These are phyloP conservation scores for Rhodofomes roseus DNA, from an alignment of 1,284 basidiomycete species.

Conservation along the genomic window DNA sequence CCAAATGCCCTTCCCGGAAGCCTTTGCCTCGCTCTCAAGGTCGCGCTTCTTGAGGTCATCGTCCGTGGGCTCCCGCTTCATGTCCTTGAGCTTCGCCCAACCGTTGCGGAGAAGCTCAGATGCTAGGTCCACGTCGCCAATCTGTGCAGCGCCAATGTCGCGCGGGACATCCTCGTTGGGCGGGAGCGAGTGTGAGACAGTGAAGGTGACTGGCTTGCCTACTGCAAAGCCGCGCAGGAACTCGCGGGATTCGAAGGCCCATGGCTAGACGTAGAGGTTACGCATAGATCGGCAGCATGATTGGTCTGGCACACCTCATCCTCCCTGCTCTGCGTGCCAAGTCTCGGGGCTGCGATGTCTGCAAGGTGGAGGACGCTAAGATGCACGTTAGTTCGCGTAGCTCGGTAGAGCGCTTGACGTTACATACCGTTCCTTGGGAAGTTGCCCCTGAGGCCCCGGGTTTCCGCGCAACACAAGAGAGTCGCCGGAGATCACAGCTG, in stretches of 20 bases:
- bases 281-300: neutral
- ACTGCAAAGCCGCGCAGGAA: slow-evolving; percentile 83
- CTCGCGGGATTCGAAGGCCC: slow-evolving; percentile 92
- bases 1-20: slow-evolving; percentile 82
- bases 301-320: slow-evolving; percentile 65
- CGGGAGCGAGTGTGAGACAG: slow-evolving; percentile 70
- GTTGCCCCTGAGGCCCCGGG: slow-evolving; percentile 76
- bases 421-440: slow-evolving; percentile 80
- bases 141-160: slow-evolving; percentile 74
- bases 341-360: slow-evolving; percentile 76
- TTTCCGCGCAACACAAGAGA: slow-evolving; percentile 80
- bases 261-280: slow-evolving; percentile 50
- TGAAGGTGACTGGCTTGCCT: slow-evolving; percentile 85
- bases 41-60: slow-evolving; percentile 76
- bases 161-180: slow-evolving; percentile 66
- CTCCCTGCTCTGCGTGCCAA: slow-evolving; percentile 77
- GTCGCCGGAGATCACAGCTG: slow-evolving; percentile 88
- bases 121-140: slow-evolving; percentile 70
- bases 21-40: slow-evolving; percentile 76
- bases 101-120: slow-evolving; percentile 80
- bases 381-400: slow-evolving; percentile 10
- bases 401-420: neutral
- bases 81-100: slow-evolving; percentile 92
- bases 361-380: slow-evolving; percentile 83
- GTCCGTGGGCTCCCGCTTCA: slow-evolving; percentile 72